phyloP scores from a whole-genome alignment of 2,329 filamentous ascomycete genomes.

The Sarocladiaceae sp. region DNA sequence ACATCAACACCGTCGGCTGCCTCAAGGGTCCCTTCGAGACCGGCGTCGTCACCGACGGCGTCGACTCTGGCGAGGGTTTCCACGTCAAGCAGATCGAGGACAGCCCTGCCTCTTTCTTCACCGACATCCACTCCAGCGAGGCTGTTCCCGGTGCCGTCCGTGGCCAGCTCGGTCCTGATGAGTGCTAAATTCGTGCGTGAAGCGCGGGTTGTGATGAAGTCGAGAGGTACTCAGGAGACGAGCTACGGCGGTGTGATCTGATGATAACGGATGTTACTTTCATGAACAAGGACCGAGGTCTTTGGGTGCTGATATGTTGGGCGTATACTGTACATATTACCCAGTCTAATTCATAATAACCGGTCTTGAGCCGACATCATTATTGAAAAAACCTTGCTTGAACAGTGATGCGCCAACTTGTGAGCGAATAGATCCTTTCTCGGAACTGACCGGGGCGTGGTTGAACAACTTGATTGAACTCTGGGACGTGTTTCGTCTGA shows the following conservation, averaged over 20 bases:
- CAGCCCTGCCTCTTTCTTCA: slow-evolving; percentile 46
- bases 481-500: background rate
- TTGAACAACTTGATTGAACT: too few relatives aligned
- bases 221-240: too few relatives aligned
- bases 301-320: background rate
- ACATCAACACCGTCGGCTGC: slow-evolving; percentile 36
- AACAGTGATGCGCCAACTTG: too few relatives aligned
- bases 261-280: background rate
- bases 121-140: slow-evolving; percentile 46
- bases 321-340: background rate
- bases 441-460: too few relatives aligned
- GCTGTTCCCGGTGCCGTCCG: slow-evolving; percentile 47
- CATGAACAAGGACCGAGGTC: background rate
- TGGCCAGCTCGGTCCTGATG: slow-evolving; percentile 36
- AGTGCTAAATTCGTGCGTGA: background rate
- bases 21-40: slow-evolving; percentile 31
- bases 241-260: too few relatives aligned
- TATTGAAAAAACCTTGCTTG: background rate
- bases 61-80: slow-evolving; percentile 38
- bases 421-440: too few relatives aligned
- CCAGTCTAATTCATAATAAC: background rate
- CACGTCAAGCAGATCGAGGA: slow-evolving; percentile 45
- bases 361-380: background rate
- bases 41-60: slow-evolving; percentile 23
- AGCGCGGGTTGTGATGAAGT: background rate